Base-by-base conservation (phyloP, 495 filamentous ascomycete species). In the Tuber melanosporum region DNA sequence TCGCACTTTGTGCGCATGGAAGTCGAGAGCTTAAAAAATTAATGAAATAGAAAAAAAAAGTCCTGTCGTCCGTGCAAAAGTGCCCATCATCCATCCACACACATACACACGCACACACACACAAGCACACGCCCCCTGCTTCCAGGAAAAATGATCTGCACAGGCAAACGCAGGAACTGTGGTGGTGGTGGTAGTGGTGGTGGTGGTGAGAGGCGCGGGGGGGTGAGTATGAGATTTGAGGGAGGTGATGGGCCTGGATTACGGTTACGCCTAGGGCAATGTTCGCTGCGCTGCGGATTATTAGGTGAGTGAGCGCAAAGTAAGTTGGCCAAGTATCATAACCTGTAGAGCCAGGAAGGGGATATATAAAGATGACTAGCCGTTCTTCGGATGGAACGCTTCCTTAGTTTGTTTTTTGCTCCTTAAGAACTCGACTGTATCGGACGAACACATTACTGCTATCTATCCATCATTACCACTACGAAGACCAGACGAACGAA, bases 121-220 rank as follows among this genome's bases (percentile, higher is more conserved):
- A 26, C 52, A 62, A 3, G 12, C n/a, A 52, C 49, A n/a, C 9
- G 20, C 26, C 47, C 47, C 57, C 57, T 66, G 57, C 26, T 66
- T 15, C 22, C 49, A 26, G 6, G 47, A 32, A 10, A 10, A 32
- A 32, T 66, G 57, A 66, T 66, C 57, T 66, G 12, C 57, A 32
- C 57, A 66, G 57, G 57, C 57, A 66, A 66, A 66, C 57, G 57
- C 57, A 66, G 57, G 57, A 66, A 66, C 57, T 66, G 12, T 66
- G 57, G 57, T 66, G 12, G 22, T 66, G 39, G 39, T 41, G 39
- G 39, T 32, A 32, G 32, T 41, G 39, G 39, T 41, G 39, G 39
- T 41, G 39, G 39, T 66, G 12, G 22, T 66, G 3, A 17, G 26
- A 66, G 57, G 57, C 57, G 57, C 57, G 57, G 57, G n/a, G 57